Evolutionary conservation across 2,329 filamentous ascomycete genomes (phyloP).

Genomic region (Fusarium chuoi): DNA sequence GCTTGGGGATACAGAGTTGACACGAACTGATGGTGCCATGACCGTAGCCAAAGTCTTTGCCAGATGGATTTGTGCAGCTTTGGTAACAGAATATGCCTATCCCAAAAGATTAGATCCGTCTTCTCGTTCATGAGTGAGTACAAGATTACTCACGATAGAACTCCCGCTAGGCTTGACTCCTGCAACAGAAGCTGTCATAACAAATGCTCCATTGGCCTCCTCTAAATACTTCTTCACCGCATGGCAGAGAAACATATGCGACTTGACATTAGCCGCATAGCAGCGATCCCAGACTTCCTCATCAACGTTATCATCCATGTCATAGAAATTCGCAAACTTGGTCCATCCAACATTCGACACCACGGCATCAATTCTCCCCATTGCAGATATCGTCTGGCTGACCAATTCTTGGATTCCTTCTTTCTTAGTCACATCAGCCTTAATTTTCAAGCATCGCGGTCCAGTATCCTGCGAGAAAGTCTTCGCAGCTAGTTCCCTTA

Average conservation of each 20-base stretch:
- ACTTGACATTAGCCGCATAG: slow-evolving; percentile 16
- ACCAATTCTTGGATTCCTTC: not conserved
- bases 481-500: not conserved
- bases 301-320: slow-evolving; percentile 10
- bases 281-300: slow-evolving; percentile 15
- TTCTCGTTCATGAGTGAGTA: not conserved
- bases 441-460: not conserved
- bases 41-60: slow-evolving; percentile 11
- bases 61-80: slow-evolving; percentile 6
- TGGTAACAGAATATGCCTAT: slow-evolving; percentile 7
- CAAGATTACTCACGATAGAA: not conserved
- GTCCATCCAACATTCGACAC: slow-evolving; percentile 16
- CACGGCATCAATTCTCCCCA: not conserved
- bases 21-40: slow-evolving; percentile 6
- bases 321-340: slow-evolving; percentile 1
- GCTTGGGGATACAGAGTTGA: slow-evolving; percentile 11
- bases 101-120: accelerated
- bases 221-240: not conserved
- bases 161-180: slow-evolving; percentile 15
- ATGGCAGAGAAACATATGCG: slow-evolving; percentile 5
- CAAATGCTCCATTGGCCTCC: not conserved
- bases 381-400: not conserved
- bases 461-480: accelerated
- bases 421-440: not conserved
- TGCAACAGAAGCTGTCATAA: slow-evolving; percentile 4